Base-by-base conservation (phyloP, 352 stramenopile genomes). In the Pythium volutum region DNA sequence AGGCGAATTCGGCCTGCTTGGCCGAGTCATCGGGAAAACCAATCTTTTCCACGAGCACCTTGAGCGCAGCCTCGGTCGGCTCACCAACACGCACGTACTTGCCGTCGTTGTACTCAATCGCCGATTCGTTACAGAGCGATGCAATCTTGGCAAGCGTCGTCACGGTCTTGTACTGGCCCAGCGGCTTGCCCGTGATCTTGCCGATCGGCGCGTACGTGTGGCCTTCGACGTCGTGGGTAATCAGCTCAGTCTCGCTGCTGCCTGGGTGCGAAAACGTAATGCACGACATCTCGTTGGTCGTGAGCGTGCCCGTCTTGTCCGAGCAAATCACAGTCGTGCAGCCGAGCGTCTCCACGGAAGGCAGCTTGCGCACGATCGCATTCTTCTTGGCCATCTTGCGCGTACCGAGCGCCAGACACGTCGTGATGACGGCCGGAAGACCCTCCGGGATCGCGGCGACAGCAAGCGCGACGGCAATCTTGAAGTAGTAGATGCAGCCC, bases 391-490 rank as follows among this genome's bases (percentile, higher is more conserved):
- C 96, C 97, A 99, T 99, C 55, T 95, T 88, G 50, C 93, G 79
- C 57, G 96, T 98, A 3, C 95, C 96, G 5, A 99, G 77, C 46
- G 90, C 91, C 41, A 99, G 79, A 66, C 96, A 99, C 54, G 82
- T 94, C 4, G 98, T 99, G 67, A 99, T 99, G 14, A 99, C 96
- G 14, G 97, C 97, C 2, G 96, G 97, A 4, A 99, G 79, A 34
- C 98, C 97, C 79, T 99, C 97, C 5, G 98, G 98, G 62, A 99
- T 99, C 5, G 97, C 97, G 1, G 98, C 98, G 0, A 99, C 98
- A 22, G 96, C 98, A 25, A 99, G 81, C 1, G 96, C 97, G 14
- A 99, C 96, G 1, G 97, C 97, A 31, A 99, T 98, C 77, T 99
- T 99, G 56, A 98, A 98, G 85, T 99, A 99, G 81, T 99, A 99